These are phyloP conservation scores for Mortierella sp. DNA, from an alignment of 371 early-diverging fungal genomes.

Conservation along the genomic window DNA sequence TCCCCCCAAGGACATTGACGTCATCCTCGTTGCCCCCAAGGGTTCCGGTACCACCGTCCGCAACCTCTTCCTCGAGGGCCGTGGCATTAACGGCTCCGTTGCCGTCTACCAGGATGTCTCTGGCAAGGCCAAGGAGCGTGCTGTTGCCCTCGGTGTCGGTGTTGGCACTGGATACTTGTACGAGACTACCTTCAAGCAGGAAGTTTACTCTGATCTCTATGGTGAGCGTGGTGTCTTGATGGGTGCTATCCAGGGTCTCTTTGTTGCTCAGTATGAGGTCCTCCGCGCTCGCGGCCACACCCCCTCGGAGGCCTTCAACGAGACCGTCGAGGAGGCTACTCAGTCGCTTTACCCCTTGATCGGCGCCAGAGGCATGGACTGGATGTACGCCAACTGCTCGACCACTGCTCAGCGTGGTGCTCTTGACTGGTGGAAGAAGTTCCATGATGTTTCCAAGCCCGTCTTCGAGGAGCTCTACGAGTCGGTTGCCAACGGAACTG, in stretches of 20 bases:
- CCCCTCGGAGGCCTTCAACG: slow-evolving; percentile 98
- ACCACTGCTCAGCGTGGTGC: slow-evolving; percentile 97
- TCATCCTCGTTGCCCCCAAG: slow-evolving; percentile 97
- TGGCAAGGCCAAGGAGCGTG: slow-evolving; percentile 93
- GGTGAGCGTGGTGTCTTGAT: slow-evolving; percentile 98
- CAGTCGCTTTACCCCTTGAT: slow-evolving; percentile 97
- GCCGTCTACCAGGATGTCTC: slow-evolving; percentile 95
- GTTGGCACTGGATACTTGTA: slow-evolving; percentile 97
- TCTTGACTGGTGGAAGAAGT: slow-evolving; percentile 96
- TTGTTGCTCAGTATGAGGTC: slow-evolving; percentile 97
- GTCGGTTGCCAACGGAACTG: slow-evolving; percentile 88
- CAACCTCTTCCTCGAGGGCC: slow-evolving; percentile 94
- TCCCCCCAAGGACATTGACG: slow-evolving; percentile 94
- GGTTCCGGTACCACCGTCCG: slow-evolving; percentile 96
- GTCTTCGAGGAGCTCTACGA: slow-evolving; percentile 93
- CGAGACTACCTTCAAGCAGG: slow-evolving; percentile 97
- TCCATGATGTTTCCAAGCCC: slow-evolving; percentile 94
- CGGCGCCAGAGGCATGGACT: slow-evolving; percentile 97
- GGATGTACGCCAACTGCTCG: slow-evolving; percentile 96
- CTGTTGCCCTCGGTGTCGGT: slow-evolving; percentile 93
- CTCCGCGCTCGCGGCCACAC: slow-evolving; percentile 94
- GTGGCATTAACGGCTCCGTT: slow-evolving; percentile 97
- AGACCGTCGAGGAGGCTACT: slow-evolving; percentile 99
- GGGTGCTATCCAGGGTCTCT: slow-evolving; percentile 98
- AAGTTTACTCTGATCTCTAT: slow-evolving; percentile 96